Evolutionary conservation across 257 asterid species (phyloP), one percentile per base, ranked within the genome.

Genomic region (Schizonepeta tenuifolia): DNA sequence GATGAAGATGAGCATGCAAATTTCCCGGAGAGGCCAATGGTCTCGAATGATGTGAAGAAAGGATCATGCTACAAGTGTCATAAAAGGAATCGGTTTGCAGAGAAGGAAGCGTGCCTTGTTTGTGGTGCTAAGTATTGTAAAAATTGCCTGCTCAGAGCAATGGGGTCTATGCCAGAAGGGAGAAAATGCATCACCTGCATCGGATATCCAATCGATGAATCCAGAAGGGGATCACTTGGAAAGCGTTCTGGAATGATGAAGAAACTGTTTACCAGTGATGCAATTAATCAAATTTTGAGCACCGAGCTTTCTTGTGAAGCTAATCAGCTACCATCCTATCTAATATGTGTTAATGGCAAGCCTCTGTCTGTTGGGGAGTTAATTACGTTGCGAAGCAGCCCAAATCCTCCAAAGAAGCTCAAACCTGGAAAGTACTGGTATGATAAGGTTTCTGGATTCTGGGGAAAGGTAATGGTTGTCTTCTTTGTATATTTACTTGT

Each of bases 101-200:
- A 83, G 75, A 95, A 81, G 77, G 99, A 92, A 75, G 70, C 57
- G 62, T 92, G 99, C 80, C 51, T 95, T 49, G 98, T 89, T 31
- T 95, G 98, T 59, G 83, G 96, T 4, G 95, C 97, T 9, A 87
- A 84, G 83, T 95, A 88, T 68, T 95, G 99, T 71, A 69, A 81
- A 26, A 77, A 72, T 62, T 95, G 99, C 73, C 86, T 95, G 71
- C 44, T 88, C 62, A 84, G 97, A 77, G 91, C 98, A 67, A 95
- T 95, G 99, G 99, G 99, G 53, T 83, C 90, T 49, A 92, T 95
- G 99, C 88, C 95, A 0, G 97, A 95, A 80, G 99, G 99, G 28
- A 87, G 99, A 67, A 95, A 95, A 72, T 95, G 99, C 57, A 74
- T 90, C 43, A 24, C 88, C 55, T 93, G 98, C 69, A 82, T 90